Percentiles rank a stretch among this genome's conserved stretches.
phyloP scores from a whole-genome alignment of 805 yeast genomes.

The Yarrowia sp. region DNA sequence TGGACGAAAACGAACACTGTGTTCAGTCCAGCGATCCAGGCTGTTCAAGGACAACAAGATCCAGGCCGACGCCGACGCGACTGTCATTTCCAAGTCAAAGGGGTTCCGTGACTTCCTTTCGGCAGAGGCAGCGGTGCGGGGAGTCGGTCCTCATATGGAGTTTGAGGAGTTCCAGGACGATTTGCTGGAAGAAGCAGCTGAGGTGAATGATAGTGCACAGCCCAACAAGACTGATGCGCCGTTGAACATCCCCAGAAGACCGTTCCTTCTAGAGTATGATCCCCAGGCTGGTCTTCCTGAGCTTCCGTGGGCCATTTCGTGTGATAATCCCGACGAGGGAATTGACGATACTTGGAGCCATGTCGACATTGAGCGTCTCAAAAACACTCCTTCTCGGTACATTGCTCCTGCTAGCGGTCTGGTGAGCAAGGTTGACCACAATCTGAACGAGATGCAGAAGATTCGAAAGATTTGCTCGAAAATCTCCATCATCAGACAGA shows the following conservation, averaged over 20 bases:
- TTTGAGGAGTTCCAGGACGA: slow-evolving; percentile 44
- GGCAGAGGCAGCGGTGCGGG: slow-evolving; percentile 32
- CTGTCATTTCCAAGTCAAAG: slow-evolving; percentile 16
- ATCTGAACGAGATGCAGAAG: slow-evolving; percentile 82
- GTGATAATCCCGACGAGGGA: slow-evolving; percentile 55
- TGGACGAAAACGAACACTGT: slow-evolving; percentile 77
- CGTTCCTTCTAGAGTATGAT: slow-evolving; percentile 73
- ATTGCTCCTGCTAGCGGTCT: slow-evolving; percentile 60
- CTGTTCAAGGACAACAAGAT: slow-evolving; percentile 67
- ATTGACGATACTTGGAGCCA: slow-evolving; percentile 55
- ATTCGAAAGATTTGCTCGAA: slow-evolving; percentile 87
- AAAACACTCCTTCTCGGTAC: slow-evolving; percentile 52
- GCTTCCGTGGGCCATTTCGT: slow-evolving; percentile 52
- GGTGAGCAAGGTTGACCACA: slow-evolving; percentile 64
- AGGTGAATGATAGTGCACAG: not conserved
- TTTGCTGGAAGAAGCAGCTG: slow-evolving; percentile 40
- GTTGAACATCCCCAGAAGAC: slow-evolving; percentile 48
- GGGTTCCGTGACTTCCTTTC: slow-evolving; percentile 40
- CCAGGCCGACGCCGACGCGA: slow-evolving; percentile 72
- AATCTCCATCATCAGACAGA: slow-evolving; percentile 82
- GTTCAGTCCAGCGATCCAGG: slow-evolving; percentile 70
- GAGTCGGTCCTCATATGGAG: slow-evolving; percentile 36
- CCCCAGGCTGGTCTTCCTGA: slow-evolving; percentile 81
- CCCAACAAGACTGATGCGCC: slow-evolving; percentile 7
- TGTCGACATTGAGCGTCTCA: slow-evolving; percentile 43